Percentiles rank a stretch among this genome's conserved stretches.
Conservation (phyloP, 148 eudicot species). For the Nyssa sinensis region DNA sequence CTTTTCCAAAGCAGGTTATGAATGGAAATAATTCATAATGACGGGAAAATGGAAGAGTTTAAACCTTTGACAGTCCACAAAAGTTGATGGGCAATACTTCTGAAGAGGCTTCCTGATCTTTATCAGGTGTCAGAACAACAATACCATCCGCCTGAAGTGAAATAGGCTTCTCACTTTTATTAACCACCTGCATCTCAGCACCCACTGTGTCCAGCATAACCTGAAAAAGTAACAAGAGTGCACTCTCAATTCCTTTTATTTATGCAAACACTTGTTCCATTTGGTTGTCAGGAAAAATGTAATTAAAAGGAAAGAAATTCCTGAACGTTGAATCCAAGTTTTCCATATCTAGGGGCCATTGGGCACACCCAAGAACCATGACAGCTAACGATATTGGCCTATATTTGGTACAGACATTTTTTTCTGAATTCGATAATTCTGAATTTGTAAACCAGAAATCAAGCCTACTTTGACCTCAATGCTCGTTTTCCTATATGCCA, state of each 20-base stretch:
- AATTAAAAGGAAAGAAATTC: background rate
- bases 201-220: conserved; percentile 79
- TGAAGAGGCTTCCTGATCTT: conserved; percentile 55
- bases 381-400: background rate
- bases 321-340: background rate
- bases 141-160: conserved; percentile 54
- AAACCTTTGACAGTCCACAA: conserved; percentile 58
- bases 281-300: background rate
- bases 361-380: background rate
- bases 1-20: background rate
- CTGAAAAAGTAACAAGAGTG: conserved; percentile 26
- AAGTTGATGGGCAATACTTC: conserved; percentile 68
- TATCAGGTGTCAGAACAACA: conserved; percentile 54
- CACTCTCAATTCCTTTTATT: background rate
- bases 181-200: conserved; percentile 64
- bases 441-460: background rate
- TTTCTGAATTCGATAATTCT: background rate
- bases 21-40: background rate
- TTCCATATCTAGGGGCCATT: background rate
- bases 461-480: too few species aligned
- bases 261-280: background rate
- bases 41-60: background rate
- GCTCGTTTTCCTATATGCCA: background rate
- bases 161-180: conserved; percentile 48
- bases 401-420: too few species aligned